These are phyloP conservation scores for Haplosporangium sp. DNA, from an alignment of 371 early-diverging fungal species.

Conservation along the genomic window DNA sequence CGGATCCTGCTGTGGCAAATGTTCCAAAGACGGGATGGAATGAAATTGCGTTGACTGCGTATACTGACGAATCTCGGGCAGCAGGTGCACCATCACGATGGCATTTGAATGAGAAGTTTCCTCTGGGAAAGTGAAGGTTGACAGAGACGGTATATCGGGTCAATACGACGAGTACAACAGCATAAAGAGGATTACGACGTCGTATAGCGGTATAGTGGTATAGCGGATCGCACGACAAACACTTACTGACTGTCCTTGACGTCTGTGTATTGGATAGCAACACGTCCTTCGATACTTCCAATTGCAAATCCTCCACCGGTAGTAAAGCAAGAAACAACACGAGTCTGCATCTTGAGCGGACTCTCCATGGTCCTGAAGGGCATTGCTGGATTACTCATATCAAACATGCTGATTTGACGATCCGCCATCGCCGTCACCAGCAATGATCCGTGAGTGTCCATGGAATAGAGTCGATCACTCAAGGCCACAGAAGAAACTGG, in stretches of 20 bases:
- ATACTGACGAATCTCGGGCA: conserved; percentile 73
- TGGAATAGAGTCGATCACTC: conserved; percentile 88
- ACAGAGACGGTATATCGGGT: no score
- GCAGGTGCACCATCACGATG: conserved; percentile 80
- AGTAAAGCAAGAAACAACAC: conserved; percentile 82
- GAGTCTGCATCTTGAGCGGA: conserved; percentile 91
- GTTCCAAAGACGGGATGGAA: conserved; percentile 92
- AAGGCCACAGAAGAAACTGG: conserved; percentile 81
- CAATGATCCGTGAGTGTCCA: conserved; percentile 82
- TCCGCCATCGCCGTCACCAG: conserved; percentile 88
- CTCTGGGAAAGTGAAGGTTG: conserved; percentile 61
- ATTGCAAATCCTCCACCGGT: conserved; percentile 86
- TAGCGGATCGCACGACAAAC: no score
- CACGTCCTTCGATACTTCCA: conserved; percentile 94
- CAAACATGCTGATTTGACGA: conserved; percentile 79
- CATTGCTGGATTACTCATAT: conserved; percentile 81
- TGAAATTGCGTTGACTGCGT: conserved; percentile 84
- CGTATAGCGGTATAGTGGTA: no score
- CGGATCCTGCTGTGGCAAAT: conserved; percentile 92
- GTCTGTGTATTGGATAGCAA: conserved; percentile 91
- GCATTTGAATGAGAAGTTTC: conserved; percentile 94
- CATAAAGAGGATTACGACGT: no score
- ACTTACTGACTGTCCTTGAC: conserved; percentile 80
- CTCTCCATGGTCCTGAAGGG: conserved; percentile 79
- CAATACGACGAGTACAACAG: no score